Percentiles rank a stretch among this genome's conserved stretches.
These are phyloP conservation scores for Apiospora arundinis DNA, from an alignment of 2,329 filamentous ascomycete genomes.

Conservation along the genomic window DNA sequence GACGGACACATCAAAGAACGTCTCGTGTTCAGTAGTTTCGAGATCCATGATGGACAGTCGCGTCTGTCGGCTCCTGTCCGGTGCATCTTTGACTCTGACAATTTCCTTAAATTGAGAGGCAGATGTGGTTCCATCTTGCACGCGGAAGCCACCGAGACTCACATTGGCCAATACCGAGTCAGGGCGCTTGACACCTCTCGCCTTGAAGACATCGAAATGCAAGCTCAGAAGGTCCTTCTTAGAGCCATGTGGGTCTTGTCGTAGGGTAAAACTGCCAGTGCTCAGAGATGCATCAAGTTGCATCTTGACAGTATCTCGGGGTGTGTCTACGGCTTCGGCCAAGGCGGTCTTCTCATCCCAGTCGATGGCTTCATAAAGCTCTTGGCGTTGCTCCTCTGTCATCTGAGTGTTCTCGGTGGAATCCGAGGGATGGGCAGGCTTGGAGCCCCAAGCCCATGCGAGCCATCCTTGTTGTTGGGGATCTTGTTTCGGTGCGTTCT, in stretches of 20 bases:
- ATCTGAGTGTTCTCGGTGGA: slow-evolving; percentile 82
- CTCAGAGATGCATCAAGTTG: slow-evolving; percentile 92
- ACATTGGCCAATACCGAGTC: slow-evolving; percentile 90
- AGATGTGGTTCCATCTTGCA: slow-evolving; percentile 94
- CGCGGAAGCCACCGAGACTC: slow-evolving; percentile 87
- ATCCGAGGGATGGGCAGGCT: slow-evolving; percentile 63
- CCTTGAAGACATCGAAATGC: slow-evolving; percentile 93
- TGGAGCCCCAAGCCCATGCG: slow-evolving; percentile 89
- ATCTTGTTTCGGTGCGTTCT: slow-evolving; percentile 58
- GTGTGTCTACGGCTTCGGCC: slow-evolving; percentile 85
- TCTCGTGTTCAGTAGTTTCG: slow-evolving; percentile 63
- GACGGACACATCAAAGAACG: slow-evolving; percentile 90
- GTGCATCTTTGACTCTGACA: slow-evolving; percentile 90
- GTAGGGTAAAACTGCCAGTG: slow-evolving; percentile 94
- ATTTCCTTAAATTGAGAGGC: slow-evolving; percentile 94
- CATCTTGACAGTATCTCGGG: slow-evolving; percentile 89
- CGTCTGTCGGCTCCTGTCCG: slow-evolving; percentile 54
- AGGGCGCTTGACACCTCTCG: slow-evolving; percentile 85
- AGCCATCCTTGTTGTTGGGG: slow-evolving; percentile 85
- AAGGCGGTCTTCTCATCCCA: slow-evolving; percentile 97
- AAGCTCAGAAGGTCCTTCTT: slow-evolving; percentile 84
- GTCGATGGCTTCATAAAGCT: slow-evolving; percentile 96
- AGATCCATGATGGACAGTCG: slow-evolving; percentile 61
- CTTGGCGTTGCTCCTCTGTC: slow-evolving; percentile 93
- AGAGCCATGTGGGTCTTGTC: slow-evolving; percentile 80